Percentiles rank a stretch among this genome's conserved stretches.
These are phyloP conservation scores for Penicillium coffeae DNA, from an alignment of 495 filamentous ascomycete species.

Conservation along the genomic window DNA sequence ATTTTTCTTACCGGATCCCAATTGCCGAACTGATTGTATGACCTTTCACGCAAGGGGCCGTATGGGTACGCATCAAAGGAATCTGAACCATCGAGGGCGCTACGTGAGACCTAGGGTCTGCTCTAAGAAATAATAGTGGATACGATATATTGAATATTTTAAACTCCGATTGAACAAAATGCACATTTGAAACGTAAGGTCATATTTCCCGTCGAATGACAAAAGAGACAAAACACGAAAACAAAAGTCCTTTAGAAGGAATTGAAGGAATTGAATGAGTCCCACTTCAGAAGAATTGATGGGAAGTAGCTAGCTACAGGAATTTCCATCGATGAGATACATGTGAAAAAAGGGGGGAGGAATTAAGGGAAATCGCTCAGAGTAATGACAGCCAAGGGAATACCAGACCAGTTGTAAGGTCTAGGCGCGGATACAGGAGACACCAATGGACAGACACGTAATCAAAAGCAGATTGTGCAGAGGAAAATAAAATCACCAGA, in stretches of 20 bases:
- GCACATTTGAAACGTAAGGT: neutral
- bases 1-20: conserved; percentile 20
- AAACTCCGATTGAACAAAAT: too few relatives aligned
- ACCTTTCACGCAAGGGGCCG: too few relatives aligned
- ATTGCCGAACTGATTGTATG: too few relatives aligned
- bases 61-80: too few relatives aligned
- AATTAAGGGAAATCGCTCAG: conserved; percentile 6
- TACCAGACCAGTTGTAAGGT: neutral
- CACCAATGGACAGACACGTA: neutral
- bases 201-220: neutral
- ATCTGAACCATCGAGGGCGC: too few relatives aligned
- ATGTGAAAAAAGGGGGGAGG: conserved; percentile 4
- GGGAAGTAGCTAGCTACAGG: conserved; percentile 7
- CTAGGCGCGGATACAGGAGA: too few relatives aligned
- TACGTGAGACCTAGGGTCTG: too few relatives aligned
- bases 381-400: neutral
- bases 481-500: conserved; percentile 3
- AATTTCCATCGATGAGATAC: conserved; percentile 4
- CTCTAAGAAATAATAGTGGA: too few relatives aligned
- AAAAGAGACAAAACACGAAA: neutral
- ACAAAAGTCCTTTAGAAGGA: neutral
- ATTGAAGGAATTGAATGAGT: neutral
- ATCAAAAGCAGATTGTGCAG: neutral
- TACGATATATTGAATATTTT: neutral
- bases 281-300: conserved; percentile 3